Conservation (phyloP, 495 filamentous ascomycete genomes). For the Astrothelium subdiscretum region DNA sequence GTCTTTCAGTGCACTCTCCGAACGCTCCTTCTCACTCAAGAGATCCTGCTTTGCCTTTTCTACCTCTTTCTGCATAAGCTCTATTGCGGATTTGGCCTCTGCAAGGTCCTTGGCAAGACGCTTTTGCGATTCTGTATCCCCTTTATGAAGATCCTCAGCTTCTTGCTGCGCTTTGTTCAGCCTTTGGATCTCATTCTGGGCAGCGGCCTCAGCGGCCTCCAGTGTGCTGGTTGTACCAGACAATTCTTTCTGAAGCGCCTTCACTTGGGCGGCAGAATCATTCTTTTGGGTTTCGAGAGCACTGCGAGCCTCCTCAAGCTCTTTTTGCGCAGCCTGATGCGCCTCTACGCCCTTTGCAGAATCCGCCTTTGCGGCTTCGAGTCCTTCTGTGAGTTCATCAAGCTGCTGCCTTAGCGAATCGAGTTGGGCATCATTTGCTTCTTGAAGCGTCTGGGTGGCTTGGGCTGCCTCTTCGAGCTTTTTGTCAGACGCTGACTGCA, state of each 20-base stretch:
- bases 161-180: not conserved
- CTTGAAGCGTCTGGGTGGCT: not conserved
- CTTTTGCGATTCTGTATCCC: not conserved
- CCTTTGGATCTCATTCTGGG: not conserved
- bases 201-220: not conserved
- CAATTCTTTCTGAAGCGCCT: not conserved
- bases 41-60: not conserved
- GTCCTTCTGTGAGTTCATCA: not conserved
- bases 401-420: not conserved
- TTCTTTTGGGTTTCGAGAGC: not conserved
- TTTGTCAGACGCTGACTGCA: not conserved
- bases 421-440: not conserved
- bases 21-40: not conserved
- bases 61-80: not conserved
- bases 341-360: not conserved
- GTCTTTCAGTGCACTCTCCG: not conserved
- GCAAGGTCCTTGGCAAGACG: not conserved
- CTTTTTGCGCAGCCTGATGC: not conserved
- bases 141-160: not conserved
- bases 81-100: not conserved
- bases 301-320: not conserved
- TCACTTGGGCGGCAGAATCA: not conserved
- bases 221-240: not conserved
- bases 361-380: not conserved
- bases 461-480: constrained; percentile 2